Evolutionary conservation across 805 yeast genomes (phyloP).

Genomic region (Diddensiella transvaalensis): DNA sequence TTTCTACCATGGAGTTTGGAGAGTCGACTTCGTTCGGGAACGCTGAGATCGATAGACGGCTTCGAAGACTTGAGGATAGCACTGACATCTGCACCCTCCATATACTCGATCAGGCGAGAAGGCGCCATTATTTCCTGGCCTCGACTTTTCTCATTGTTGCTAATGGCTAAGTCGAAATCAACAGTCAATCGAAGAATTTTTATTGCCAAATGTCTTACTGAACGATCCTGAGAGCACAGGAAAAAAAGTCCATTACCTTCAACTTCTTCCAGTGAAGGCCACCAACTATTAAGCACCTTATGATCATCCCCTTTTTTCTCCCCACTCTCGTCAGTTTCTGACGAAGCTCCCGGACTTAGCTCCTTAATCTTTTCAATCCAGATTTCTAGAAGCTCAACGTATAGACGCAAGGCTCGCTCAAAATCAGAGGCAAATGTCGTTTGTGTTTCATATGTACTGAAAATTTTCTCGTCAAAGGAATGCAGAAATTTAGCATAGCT

Average conservation of each 20-base stretch:
- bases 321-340: conserved; percentile 30
- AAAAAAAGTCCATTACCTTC: conserved; percentile 95
- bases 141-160: conserved; percentile 32
- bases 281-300: conserved; percentile 49
- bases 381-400: conserved; percentile 72
- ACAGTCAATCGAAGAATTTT: conserved; percentile 72
- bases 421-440: conserved; percentile 61
- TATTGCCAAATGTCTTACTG: conserved; percentile 70
- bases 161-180: conserved; percentile 82
- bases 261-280: conserved; percentile 86
- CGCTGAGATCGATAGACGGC: conserved; percentile 45
- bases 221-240: conserved; percentile 80
- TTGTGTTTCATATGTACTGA: conserved; percentile 49
- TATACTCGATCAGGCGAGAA: conserved; percentile 54
- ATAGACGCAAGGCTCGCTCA: conserved; percentile 55
- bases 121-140: conserved; percentile 21
- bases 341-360: conserved; percentile 22
- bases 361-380: conserved; percentile 52
- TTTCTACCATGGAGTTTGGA: conserved; percentile 55
- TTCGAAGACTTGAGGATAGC: conserved; percentile 54
- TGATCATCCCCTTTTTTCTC: conserved; percentile 23
- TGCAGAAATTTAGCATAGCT: conserved; percentile 78
- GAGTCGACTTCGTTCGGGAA: conserved; percentile 73
- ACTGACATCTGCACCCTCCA: conserved; percentile 66
- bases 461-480: conserved; percentile 58